A percentile compares a stretch with the other conserved stretches of the same genome.
Conservation (phyloP, 139 green algal species). For the Chlorella sp. region DNA sequence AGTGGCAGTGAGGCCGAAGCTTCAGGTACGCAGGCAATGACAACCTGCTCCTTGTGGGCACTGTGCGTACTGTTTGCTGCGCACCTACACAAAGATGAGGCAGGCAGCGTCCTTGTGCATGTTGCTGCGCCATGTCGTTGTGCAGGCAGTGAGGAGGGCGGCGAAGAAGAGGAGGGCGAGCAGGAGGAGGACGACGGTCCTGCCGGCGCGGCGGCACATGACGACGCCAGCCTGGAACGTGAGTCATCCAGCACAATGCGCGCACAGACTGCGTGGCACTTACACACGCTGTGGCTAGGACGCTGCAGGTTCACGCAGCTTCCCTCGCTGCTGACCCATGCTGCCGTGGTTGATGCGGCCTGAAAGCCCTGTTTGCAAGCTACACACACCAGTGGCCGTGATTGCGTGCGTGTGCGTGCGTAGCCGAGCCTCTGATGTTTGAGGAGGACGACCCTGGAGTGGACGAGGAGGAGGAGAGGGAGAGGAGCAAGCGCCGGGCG, state of each 20-base stretch:
- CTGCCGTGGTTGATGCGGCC: no score
- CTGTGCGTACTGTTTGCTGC: no score
- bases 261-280: no score
- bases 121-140: no score
- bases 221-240: neutral
- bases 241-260: neutral
- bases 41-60: neutral
- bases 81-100: no score
- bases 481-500: neutral
- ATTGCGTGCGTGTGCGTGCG: neutral
- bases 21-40: neutral
- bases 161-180: neutral
- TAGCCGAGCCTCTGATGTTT: neutral
- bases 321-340: neutral
- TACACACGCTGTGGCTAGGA: neutral
- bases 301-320: neutral
- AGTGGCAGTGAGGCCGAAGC: neutral
- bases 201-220: neutral
- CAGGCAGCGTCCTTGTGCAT: no score
- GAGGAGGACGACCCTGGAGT: neutral
- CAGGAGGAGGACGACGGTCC: neutral
- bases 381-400: neutral
- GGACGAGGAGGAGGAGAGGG: neutral
- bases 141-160: neutral
- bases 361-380: neutral